phyloP scores from a whole-genome alignment of 2,329 filamentous ascomycete genomes.

The Xylariaceae sp. region DNA sequence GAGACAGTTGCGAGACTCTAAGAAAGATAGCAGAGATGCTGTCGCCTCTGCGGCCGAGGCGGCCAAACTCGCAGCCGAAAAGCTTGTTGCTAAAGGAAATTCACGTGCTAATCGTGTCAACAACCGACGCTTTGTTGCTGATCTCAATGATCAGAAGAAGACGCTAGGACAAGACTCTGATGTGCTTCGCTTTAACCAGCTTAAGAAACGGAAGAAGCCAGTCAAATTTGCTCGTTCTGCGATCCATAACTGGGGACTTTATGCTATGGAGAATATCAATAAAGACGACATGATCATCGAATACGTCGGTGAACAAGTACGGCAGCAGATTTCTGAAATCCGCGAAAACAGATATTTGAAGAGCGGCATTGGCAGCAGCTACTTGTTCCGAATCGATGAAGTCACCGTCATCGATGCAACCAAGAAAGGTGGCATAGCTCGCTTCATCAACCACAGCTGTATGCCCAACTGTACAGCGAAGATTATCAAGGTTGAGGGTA shows the following conservation, averaged over 20 bases:
- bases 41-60: conserved; percentile 65
- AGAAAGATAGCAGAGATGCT: conserved; percentile 62
- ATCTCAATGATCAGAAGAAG: conserved; percentile 93
- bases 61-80: conserved; percentile 71
- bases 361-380: conserved; percentile 95
- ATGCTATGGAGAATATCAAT: conserved; percentile 94
- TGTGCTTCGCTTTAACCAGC: conserved; percentile 94
- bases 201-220: conserved; percentile 99
- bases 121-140: conserved; percentile 88
- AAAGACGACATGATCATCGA: conserved; percentile 99
- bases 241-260: conserved; percentile 98
- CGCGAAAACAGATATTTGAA: conserved; percentile 88
- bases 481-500: conserved; percentile 98
- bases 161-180: conserved; percentile 79
- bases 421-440: conserved; percentile 95
- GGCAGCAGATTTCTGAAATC: conserved; percentile 95
- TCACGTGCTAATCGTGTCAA: conserved; percentile 93
- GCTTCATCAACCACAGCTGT: conserved; percentile 98
- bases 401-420: conserved; percentile 97
- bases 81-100: conserved; percentile 78
- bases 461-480: conserved; percentile 98
- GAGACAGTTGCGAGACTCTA: conserved; percentile 69
- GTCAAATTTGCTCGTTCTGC: conserved; percentile 96
- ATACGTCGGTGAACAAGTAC: conserved; percentile 95
- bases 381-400: conserved; percentile 96